Evolutionary conservation across 1,284 basidiomycete species (phyloP).

Genomic region (Mrakiaceae sp.): DNA sequence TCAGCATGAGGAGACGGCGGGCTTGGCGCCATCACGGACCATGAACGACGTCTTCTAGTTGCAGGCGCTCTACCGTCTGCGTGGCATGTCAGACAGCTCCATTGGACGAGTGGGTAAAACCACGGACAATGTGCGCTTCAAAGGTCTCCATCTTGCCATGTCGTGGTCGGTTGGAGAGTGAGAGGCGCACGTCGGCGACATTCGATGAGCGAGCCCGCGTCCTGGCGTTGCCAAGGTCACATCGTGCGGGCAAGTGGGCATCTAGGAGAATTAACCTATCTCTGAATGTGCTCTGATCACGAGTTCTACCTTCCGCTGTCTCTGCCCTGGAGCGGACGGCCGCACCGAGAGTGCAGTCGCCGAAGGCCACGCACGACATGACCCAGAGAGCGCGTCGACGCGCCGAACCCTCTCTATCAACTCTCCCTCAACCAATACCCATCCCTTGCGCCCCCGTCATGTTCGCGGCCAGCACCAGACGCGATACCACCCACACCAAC

Average conservation of each 20-base stretch:
- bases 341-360: neutral
- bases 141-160: neutral
- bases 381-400: neutral
- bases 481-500: too few relatives aligned
- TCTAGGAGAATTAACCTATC: too few relatives aligned
- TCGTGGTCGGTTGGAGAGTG: neutral
- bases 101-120: neutral
- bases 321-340: too few relatives aligned
- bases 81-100: too few relatives aligned
- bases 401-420: neutral
- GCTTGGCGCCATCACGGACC: neutral
- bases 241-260: too few relatives aligned
- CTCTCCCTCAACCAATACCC: neutral
- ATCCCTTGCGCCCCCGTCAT: neutral
- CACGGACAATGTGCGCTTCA: neutral
- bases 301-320: too few relatives aligned
- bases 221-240: neutral
- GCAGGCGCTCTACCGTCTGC: neutral
- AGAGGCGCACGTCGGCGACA: too few relatives aligned
- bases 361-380: neutral
- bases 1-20: neutral
- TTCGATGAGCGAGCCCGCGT: too few relatives aligned
- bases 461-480: neutral
- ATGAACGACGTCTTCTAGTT: constrained; percentile 5
- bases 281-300: too few relatives aligned